Evolutionary conservation across 192 early-diverging fungal genomes (phyloP), one percentile per base, ranked within the genome.

Genomic region (Coemansia sp.): DNA sequence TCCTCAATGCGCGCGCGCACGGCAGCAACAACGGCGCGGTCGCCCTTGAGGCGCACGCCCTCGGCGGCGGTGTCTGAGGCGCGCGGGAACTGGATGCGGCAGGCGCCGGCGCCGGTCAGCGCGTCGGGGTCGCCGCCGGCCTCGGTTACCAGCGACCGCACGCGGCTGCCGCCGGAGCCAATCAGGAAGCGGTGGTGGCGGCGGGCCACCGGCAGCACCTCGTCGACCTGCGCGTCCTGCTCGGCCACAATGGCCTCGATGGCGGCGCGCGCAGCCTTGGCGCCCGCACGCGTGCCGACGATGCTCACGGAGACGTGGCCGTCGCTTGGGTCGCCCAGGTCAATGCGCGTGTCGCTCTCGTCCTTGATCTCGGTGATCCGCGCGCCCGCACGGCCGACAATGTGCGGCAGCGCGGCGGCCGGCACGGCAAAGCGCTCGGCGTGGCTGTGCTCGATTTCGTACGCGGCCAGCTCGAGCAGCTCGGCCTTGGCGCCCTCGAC

Each of bases 391-490:
- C 84, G 78, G 12, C 94, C 94, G 32, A 96, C 84, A 52, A 96
- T 77, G 42, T 86, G 83, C 0, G 87, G 88, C 46, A 93, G 76
- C 34, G 64, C 62, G 22, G 75, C 62, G 14, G 79, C 79, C 4
- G 91, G 85, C 26, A 94, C 75, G 0, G 42, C 55, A 63, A 94
- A 86, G 21, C 70, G 83, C 25, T 78, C 58, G 0, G 79, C 80
- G 50, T 87, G 85, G 67, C 68, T 79, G 70, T 89, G 81, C 58
- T 89, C 89, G 32, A 75, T 74, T 66, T 98, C 92, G 55, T 92
- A 84, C 21, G 91, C 90, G 12, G 88, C 82, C 20, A 90, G 78
- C 50, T 90, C 86, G 56, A 92, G 53, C 31, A 98, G 79, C 70
- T 94, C 91, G 26, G 70, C 72, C 78, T 90, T 89, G 45, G 90